These are phyloP conservation scores for Coprinopsis cinerea DNA, from an alignment of 768 basidiomycete genomes.

Conservation along the genomic window DNA sequence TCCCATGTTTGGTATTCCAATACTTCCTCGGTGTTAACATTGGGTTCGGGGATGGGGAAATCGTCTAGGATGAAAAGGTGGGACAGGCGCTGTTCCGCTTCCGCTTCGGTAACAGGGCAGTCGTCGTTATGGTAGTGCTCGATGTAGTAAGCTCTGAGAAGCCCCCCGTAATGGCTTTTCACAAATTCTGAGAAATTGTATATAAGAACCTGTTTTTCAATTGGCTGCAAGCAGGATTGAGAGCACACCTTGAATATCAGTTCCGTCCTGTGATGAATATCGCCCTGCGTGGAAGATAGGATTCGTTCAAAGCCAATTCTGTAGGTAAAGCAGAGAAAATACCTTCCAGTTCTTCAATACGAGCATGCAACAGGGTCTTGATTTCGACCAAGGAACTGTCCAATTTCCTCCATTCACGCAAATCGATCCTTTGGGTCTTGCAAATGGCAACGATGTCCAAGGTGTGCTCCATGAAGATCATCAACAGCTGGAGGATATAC, in stretches of 20 bases:
- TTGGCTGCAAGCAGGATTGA: background rate
- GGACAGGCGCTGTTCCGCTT: background rate
- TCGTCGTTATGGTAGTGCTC: background rate
- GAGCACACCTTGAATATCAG: background rate
- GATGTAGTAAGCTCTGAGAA: background rate
- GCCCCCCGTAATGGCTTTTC: background rate
- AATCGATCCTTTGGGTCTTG: slow-evolving; percentile 10
- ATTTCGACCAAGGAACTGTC: background rate
- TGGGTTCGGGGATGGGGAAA: background rate
- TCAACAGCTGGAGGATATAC: slow-evolving; percentile 15
- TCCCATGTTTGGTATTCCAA: background rate
- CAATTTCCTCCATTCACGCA: slow-evolving; percentile 8
- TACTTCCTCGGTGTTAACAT: background rate
- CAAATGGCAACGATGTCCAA: slow-evolving; percentile 11
- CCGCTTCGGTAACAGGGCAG: background rate
- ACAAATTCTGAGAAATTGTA: background rate
- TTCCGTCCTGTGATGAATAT: background rate
- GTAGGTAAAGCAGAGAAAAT: background rate
- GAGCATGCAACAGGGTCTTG: background rate
- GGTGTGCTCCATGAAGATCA: slow-evolving; percentile 14
- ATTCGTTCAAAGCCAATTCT: background rate
- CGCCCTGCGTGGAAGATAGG: background rate
- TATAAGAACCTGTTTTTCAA: background rate
- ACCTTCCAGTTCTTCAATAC: slow-evolving; percentile 10
- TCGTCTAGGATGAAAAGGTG: background rate